A percentile compares a stretch with the other conserved stretches of the same genome.
These are phyloP conservation scores for Daldinia decipiens DNA, from an alignment of 495 filamentous ascomycete species.

Conservation along the genomic window DNA sequence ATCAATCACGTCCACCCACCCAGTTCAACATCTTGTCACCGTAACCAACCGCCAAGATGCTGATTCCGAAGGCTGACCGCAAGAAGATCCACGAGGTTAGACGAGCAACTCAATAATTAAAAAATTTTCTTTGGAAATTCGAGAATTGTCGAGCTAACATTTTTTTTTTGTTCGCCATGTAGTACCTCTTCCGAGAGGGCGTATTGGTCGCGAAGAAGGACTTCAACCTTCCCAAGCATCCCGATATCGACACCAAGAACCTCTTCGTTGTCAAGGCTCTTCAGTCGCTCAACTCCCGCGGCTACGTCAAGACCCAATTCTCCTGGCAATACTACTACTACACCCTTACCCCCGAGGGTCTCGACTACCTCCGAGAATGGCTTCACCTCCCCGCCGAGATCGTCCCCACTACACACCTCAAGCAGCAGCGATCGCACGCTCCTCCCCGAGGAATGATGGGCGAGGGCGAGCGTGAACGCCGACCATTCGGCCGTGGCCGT, in stretches of 20 bases:
- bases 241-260: constrained; percentile 98
- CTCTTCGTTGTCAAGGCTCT: constrained; percentile 97
- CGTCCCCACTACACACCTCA: constrained; percentile 99
- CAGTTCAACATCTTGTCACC: constrained; percentile 57
- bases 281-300: constrained; percentile 97
- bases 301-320: constrained; percentile 99
- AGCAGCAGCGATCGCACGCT: constrained; percentile 98
- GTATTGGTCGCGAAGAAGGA: constrained; percentile 99
- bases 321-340: constrained; percentile 99
- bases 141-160: constrained; percentile 49
- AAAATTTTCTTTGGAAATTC: constrained; percentile 15
- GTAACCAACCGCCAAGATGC: constrained; percentile 71
- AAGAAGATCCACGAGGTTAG: constrained; percentile 95
- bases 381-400: constrained; percentile 99
- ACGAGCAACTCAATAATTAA: constrained; percentile 16
- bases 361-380: constrained; percentile 99
- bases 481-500: constrained; percentile 70
- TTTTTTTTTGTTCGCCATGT: constrained; percentile 34
- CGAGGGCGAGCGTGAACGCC: constrained; percentile 84
- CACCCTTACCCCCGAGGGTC: constrained; percentile 98
- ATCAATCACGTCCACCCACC: constrained; percentile 43
- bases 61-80: constrained; percentile 99
- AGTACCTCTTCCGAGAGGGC: constrained; percentile 99
- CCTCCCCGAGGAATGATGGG: constrained; percentile 98
- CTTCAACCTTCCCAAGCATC: constrained; percentile 92